Conservation (phyloP, 495 filamentous ascomycete genomes). For the Amniculicola lignicola region DNA sequence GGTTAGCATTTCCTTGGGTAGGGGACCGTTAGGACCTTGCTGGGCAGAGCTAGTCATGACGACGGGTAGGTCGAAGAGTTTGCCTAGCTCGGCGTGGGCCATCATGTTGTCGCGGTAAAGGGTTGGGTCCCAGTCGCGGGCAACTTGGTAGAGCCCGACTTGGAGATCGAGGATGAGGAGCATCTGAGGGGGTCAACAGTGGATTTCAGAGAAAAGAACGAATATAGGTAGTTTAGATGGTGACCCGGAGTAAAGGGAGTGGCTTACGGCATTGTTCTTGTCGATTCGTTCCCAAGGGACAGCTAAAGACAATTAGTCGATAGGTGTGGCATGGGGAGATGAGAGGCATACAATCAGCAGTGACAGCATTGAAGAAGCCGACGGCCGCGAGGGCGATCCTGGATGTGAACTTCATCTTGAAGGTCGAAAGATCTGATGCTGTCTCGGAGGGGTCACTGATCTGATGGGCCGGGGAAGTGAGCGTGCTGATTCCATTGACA, state of each 20-base stretch:
- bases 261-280: conserved; percentile 55
- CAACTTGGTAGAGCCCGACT: conserved; percentile 63
- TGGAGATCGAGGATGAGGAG: conserved; percentile 72
- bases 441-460: no score
- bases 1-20: conserved; percentile 66
- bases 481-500: no score
- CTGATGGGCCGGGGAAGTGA: no score
- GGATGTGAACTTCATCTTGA: conserved; percentile 26
- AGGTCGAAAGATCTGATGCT: background rate
- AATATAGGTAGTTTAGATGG: background rate
- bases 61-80: conserved; percentile 65
- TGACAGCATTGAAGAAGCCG: conserved; percentile 18
- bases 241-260: background rate
- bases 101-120: conserved; percentile 65
- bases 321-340: background rate
- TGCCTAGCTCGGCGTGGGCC: conserved; percentile 64
- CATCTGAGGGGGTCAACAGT: conserved; percentile 35
- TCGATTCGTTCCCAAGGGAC: conserved; percentile 48
- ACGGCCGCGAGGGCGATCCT: conserved; percentile 21
- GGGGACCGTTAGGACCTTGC: conserved; percentile 60
- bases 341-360: conserved; percentile 13
- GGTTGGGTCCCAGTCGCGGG: conserved; percentile 61
- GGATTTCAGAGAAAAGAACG: background rate
- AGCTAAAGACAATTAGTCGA: conserved; percentile 9
- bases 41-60: conserved; percentile 69